Conservation (phyloP, 2,329 filamentous ascomycete genomes). For the Meredithiella fracta region DNA sequence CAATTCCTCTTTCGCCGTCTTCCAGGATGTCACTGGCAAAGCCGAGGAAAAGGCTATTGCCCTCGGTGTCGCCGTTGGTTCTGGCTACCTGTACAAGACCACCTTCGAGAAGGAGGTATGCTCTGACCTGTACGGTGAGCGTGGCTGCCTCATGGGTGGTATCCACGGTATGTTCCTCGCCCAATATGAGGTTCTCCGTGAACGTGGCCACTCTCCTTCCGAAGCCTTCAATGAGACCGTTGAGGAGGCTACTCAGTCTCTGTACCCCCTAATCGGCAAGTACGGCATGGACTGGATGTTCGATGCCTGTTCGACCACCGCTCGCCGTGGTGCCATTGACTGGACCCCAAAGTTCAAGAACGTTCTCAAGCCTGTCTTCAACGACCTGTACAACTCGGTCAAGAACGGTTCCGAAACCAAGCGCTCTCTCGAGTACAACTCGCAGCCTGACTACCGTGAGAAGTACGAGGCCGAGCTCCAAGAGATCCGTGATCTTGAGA, state of each 20-base stretch:
- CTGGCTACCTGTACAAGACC: constrained; percentile 98
- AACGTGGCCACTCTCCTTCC: constrained; percentile 91
- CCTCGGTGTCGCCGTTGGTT: constrained; percentile 90
- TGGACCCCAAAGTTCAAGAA: constrained; percentile 97
- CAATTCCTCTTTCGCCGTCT: constrained; percentile 98
- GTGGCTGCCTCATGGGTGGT: constrained; percentile 98
- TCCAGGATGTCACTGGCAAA: constrained; percentile 94
- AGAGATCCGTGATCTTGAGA: constrained; percentile 95
- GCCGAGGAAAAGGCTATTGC: constrained; percentile 96
- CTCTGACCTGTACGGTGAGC: constrained; percentile 98
- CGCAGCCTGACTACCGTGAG: constrained; percentile 87
- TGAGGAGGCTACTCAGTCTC: constrained; percentile 94
- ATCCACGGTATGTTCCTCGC: constrained; percentile 99
- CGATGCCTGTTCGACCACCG: constrained; percentile 96
- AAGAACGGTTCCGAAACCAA: constrained; percentile 84
- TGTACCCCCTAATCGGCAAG: constrained; percentile 93
- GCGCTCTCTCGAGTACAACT: constrained; percentile 94
- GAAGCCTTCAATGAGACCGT: constrained; percentile 99
- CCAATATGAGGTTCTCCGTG: constrained; percentile 98
- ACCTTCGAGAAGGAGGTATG: constrained; percentile 99
- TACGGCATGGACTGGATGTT: constrained; percentile 99
- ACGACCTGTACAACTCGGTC: constrained; percentile 88
- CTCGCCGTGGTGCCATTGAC: constrained; percentile 95
- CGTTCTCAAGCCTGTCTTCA: constrained; percentile 96
- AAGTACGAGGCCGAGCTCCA: constrained; percentile 97